Evolutionary conservation across 345 rosid species (phyloP), one percentile per base, ranked within the genome.

Genomic region (Hypericum perforatum): DNA sequence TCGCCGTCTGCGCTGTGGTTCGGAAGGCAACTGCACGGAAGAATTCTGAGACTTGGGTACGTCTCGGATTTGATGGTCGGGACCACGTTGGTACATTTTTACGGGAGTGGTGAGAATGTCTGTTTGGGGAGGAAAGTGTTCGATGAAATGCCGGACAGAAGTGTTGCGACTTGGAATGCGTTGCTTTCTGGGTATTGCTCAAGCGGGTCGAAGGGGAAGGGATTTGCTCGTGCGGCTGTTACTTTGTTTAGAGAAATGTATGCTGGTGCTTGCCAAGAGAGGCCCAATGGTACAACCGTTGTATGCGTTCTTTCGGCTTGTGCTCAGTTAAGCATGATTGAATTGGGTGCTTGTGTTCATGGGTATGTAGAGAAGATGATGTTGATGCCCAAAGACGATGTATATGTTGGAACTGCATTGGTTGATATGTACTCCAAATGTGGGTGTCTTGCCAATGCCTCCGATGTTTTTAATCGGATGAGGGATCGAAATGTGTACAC

Each of bases 391-490:
- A 75, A 69, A 66, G 37, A 56, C 49, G 81, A 81, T 67, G 79
- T 81, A 49, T 76, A 72, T 22, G 59, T 81, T 16, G 83, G 83
- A 53, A 78, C 87, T 50, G 81, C 70, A 59, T 77, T 84, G 37
- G 77, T 81, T 3, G 78, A 81, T 61, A 70, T 84, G 85, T 81
- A 84, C 66, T 70, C 81, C 0, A 84, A 84, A 70, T 81, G 81
- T 16, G 87, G 87, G 51, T 71, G 72, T 53, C 61, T 78, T 5
- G 62, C 63, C 13, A 58, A 63, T 8, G 83, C 85, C 38, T 37
- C 59, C 15, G 53, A 45, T 0, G 56, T 69, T 7, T 84, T 84
- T 56, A 45, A 41, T 37, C 53, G 36, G 53, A 81, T 78, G 87
- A 69, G 57, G 53, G 66, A 54, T 11, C 81, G 68, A 63, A 78